A percentile compares a stretch with the other conserved stretches of the same genome.
phyloP scores from a whole-genome alignment of 2,329 filamentous ascomycete genomes.

The Pestalotiopsis sp. region DNA sequence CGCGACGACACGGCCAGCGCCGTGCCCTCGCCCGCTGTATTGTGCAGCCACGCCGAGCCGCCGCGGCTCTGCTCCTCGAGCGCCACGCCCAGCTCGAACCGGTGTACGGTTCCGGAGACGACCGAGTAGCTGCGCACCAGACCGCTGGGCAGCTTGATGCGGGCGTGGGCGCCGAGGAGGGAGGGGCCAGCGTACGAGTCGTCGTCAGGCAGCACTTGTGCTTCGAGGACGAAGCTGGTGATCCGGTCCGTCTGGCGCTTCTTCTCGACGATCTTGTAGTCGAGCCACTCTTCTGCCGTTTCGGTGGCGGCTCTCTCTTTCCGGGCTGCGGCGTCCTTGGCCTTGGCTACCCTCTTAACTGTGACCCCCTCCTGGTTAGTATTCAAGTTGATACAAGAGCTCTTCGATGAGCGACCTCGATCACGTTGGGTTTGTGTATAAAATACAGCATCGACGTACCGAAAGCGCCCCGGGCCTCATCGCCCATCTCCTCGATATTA shows the following conservation, averaged over 20 bases:
- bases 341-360: constrained; percentile 49
- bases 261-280: constrained; percentile 52
- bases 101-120: constrained; percentile 49
- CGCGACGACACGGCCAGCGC: constrained; percentile 48
- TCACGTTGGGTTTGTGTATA: no score
- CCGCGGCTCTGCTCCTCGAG: constrained; percentile 58
- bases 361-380: background rate
- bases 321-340: constrained; percentile 33
- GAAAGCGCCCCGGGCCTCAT: constrained; percentile 52
- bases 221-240: constrained; percentile 54
- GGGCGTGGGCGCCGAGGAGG: constrained; percentile 53
- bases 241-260: constrained; percentile 52
- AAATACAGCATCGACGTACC: constrained; percentile 19
- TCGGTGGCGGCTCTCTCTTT: constrained; percentile 19
- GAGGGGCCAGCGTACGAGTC: constrained; percentile 33
- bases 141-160: constrained; percentile 58
- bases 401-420: no score
- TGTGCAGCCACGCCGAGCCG: constrained; percentile 63
- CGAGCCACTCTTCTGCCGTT: constrained; percentile 39
- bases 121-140: constrained; percentile 64
- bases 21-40: constrained; percentile 47
- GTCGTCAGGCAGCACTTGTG: constrained; percentile 28
- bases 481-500: constrained; percentile 51
- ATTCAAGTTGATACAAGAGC: no score
- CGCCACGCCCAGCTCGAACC: constrained; percentile 60